Evolutionary conservation across 495 filamentous ascomycete genomes (phyloP), one percentile per base, ranked within the genome.

Genomic region (Lepraria neglecta): DNA sequence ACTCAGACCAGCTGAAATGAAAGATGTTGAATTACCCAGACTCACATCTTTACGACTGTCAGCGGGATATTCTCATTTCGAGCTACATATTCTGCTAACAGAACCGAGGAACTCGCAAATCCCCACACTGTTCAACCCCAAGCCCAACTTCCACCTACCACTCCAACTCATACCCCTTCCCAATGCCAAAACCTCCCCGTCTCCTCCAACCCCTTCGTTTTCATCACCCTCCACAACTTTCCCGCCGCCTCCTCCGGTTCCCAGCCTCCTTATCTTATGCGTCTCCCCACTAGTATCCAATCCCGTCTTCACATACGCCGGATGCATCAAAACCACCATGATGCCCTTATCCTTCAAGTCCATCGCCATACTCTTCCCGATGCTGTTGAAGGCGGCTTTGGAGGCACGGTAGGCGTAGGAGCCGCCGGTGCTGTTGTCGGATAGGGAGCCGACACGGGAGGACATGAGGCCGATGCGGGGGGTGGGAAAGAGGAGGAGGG

Each of bases 341-440:
- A 76, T 66, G 24, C 65, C 62, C 54, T 69, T 71, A 2, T 70
- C 68, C 58, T 66, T 69, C 45, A 77, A 59, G 59, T 76, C 75
- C 21, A 74, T 53, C 17, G 66, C 64, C 61, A 75, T 64, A 56
- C 66, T 74, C 68, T 74, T 75, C 30, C 72, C 65, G 11, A 77
- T 61, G 46, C 68, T 69, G 46, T 76, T 75, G 44, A 78, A 54
- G 27, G 72, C 76, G 1, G 83, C 78, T 66, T 87, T 87, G 15
- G 72, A 76, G n/a, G 78, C 74, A 2, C 84, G 79, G 69, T 87
- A 87, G 11, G 74, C 75, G 65, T 85, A 88, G 72, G 77, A 84
- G 1, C 83, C 84, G 10, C 86, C 84, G 0, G 74, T 70, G 45
- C 62, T 61, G 60, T 87, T 85, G 27, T 71, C 69, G 2, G 66